Base-by-base conservation (phyloP, 768 basidiomycete genomes). In the Epithele typhae region DNA sequence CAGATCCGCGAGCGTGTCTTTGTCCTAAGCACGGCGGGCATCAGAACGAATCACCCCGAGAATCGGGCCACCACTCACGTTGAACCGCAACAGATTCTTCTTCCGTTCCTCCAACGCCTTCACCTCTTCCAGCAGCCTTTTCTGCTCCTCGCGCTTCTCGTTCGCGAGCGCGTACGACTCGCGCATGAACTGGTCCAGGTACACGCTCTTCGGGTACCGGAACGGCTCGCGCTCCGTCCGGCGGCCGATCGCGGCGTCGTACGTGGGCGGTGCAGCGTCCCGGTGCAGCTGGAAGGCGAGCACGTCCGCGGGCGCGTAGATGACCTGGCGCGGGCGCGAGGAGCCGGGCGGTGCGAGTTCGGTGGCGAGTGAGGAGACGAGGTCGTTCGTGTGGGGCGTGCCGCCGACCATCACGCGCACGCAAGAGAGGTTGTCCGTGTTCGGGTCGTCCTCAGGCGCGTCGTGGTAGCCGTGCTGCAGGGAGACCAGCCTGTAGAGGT, bases 121-220 rank as follows among this genome's bases (percentile, higher is more conserved):
- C 19, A 82, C 73, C 45, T 83, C 73, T 15, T 66, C 68, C 6
- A 67, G 49, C 44, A 82, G 69, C 22, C 72, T 65, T 11, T 64
- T 60, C 54, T 64, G 68, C 35, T 64, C 50, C 34, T 9, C 48
- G 25, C 68, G 55, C 54, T 70, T 72, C 37, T 59, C 56, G 12
- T 63, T 61, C 11, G 73, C 68, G 22, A 74, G 55, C 7, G 71
- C 70, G 4, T 77, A 54, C 34, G 86, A 87, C 40, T 74, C 71
- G 40, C 70, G 70, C 52, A 90, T 53, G 54, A 88, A 92, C 41
- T 81, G 78, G 58, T 92, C 89, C 37, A 91, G 68, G 59, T 79
- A 88, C 38, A 92, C 68, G 17, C 70, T 68, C 53, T 75, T 77
- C 2, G 88, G 87, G 54, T 76, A 92, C 12, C 60, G 62, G 53